A percentile compares a stretch with the other conserved stretches of the same genome.
Evolutionary conservation across 345 rosid species (phyloP).

Genomic region (Sisymbrium altissimum): DNA sequence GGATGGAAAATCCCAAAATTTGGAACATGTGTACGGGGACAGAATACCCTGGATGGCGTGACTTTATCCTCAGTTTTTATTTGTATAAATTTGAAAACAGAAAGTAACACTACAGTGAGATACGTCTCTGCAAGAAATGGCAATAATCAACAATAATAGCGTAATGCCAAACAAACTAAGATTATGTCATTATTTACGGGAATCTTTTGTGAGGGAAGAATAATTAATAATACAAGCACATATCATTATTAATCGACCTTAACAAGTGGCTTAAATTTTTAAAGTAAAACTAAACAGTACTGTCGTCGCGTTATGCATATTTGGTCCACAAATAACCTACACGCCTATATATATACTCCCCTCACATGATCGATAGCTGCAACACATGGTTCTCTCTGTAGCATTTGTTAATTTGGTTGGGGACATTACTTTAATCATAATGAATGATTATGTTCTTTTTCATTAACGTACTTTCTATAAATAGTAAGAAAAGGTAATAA

Average conservation of each 20-base stretch:
- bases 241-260: slow-evolving; percentile 11
- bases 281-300: background rate
- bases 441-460: slow-evolving; percentile 3
- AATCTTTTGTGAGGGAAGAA: slow-evolving; percentile 7
- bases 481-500: slow-evolving; percentile 7
- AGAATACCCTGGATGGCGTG: slow-evolving; percentile 14
- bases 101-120: slow-evolving; percentile 8
- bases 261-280: slow-evolving; percentile 8
- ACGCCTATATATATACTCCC: background rate
- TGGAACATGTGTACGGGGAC: slow-evolving; percentile 28
- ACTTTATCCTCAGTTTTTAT: slow-evolving; percentile 2
- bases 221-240: background rate
- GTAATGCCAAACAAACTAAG: slow-evolving; percentile 9
- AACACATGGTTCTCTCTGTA: slow-evolving; percentile 18
- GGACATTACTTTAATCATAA: background rate
- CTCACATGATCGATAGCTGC: slow-evolving; percentile 8
- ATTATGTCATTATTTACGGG: slow-evolving; percentile 13
- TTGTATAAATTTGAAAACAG: background rate
- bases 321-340: slow-evolving; percentile 4
- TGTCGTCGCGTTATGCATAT: background rate
- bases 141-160: background rate
- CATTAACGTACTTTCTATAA: background rate
- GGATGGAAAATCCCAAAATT: background rate
- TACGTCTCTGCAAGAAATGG: slow-evolving; percentile 23
- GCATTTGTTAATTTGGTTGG: slow-evolving; percentile 2